A percentile compares a stretch with the other conserved stretches of the same genome.
phyloP scores from a whole-genome alignment of 257 asterid species.

The Ocimum tenuiflorum region DNA sequence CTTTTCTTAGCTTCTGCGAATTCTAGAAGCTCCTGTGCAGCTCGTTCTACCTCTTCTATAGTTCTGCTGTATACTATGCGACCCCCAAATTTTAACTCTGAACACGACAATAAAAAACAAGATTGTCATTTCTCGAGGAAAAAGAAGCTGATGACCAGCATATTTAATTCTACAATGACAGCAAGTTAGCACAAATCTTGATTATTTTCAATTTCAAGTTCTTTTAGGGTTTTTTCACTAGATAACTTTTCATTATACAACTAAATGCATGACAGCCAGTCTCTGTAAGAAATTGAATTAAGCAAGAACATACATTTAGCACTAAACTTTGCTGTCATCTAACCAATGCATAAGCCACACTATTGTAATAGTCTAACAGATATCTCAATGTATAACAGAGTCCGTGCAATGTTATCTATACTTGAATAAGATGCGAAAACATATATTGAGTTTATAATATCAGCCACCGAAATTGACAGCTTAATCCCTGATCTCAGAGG shows the following conservation, averaged over 20 bases:
- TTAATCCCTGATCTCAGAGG: background rate
- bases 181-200: background rate
- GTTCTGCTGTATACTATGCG: constrained; percentile 62
- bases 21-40: constrained; percentile 63
- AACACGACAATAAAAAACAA: constrained; percentile 8
- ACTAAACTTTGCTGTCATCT: background rate
- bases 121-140: background rate
- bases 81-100: constrained; percentile 63
- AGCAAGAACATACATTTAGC: background rate
- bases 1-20: constrained; percentile 60
- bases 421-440: background rate
- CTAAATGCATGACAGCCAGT: background rate
- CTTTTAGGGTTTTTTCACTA: background rate
- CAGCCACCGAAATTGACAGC: background rate
- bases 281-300: background rate
- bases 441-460: background rate
- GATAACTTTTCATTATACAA: background rate
- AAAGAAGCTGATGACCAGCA: background rate
- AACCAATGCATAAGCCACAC: background rate
- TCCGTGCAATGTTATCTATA: background rate
- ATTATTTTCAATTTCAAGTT: background rate
- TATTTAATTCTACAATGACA: background rate
- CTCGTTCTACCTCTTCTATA: constrained; percentile 63
- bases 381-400: background rate
- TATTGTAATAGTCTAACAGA: background rate